phyloP scores from a whole-genome alignment of 805 yeast species.

The Nakazawaea molendinolei region DNA sequence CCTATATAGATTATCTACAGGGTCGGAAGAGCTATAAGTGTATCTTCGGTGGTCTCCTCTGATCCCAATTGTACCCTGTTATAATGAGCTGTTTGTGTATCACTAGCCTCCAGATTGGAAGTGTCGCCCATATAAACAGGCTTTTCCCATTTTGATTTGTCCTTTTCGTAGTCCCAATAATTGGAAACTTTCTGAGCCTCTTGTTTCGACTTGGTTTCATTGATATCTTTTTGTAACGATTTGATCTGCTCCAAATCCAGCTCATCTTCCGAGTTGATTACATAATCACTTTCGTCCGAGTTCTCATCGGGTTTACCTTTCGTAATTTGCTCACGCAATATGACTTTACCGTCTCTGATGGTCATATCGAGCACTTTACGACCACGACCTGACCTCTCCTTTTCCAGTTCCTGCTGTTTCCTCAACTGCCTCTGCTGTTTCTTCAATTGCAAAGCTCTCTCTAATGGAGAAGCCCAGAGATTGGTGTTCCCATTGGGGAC shows the following conservation, averaged over 20 bases:
- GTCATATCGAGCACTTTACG: constrained; percentile 70
- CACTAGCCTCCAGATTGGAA: neutral
- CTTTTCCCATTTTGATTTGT: constrained; percentile 46
- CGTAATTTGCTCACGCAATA: constrained; percentile 41
- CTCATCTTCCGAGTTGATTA: constrained; percentile 28
- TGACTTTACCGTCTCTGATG: constrained; percentile 74
- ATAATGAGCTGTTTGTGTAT: constrained; percentile 1
- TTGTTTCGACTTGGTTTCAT: constrained; percentile 27
- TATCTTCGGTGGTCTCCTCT: constrained; percentile 2
- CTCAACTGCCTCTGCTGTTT: constrained; percentile 74
- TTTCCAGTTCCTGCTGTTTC: constrained; percentile 52
- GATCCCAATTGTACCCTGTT: constrained; percentile 3
- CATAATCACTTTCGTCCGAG: constrained; percentile 25
- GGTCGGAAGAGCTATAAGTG: constrained; percentile 20
- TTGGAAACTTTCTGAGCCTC: constrained; percentile 28
- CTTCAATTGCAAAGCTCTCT: constrained; percentile 81
- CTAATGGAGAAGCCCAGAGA: constrained; percentile 82
- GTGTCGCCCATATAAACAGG: constrained; percentile 22
- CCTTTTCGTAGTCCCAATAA: constrained; percentile 58
- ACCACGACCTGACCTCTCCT: constrained; percentile 64
- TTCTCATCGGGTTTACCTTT: constrained; percentile 18
- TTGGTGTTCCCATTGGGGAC: constrained; percentile 47
- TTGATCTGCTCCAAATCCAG: constrained; percentile 30
- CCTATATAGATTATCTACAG: constrained; percentile 1
- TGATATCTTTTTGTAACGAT: constrained; percentile 28